These are phyloP conservation scores for Mycosphaerella arachidis DNA, from an alignment of 2,329 filamentous ascomycete genomes.

Conservation along the genomic window DNA sequence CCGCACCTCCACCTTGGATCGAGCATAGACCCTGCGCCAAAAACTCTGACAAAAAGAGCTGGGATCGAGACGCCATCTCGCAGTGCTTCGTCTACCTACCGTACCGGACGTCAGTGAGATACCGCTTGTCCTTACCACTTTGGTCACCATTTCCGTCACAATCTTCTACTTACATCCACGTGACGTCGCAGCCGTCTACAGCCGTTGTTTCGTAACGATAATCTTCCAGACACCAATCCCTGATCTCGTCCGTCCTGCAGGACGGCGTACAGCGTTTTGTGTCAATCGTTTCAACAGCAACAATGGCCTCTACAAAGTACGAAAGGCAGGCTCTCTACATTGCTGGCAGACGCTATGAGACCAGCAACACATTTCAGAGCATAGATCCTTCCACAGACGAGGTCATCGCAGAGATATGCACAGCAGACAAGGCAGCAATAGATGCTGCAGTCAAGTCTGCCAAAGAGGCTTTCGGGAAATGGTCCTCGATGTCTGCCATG, in stretches of 20 bases:
- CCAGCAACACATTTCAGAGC: conserved; percentile 60
- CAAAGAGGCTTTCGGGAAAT: conserved; percentile 65
- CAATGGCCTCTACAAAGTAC: conserved; percentile 19
- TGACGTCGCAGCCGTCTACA: neutral
- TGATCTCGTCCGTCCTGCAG: neutral
- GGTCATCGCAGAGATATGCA: conserved; percentile 61
- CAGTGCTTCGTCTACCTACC: neutral
- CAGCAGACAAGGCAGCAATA: conserved; percentile 57
- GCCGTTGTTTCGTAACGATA: neutral
- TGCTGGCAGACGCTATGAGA: conserved; percentile 62
- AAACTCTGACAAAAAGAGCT: conserved; percentile 2
- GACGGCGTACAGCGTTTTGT: neutral
- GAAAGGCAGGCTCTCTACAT: conserved; percentile 58
- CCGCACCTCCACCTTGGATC: conserved; percentile 1
- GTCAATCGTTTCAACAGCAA: neutral
- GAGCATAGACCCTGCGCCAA: conserved; percentile 11
- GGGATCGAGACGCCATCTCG: conserved; percentile 9
- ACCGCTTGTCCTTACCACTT: conserved; percentile 12
- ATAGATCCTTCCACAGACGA: conserved; percentile 69
- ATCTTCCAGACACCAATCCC: neutral
- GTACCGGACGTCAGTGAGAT: conserved; percentile 4
- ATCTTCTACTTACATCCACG: conserved; percentile 4
- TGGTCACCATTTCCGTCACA: neutral
- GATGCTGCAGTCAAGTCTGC: conserved; percentile 70
- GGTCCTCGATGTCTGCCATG: conserved; percentile 71